phyloP scores from a whole-genome alignment of 1,284 basidiomycete species.

The Moniliophthora roreri region DNA sequence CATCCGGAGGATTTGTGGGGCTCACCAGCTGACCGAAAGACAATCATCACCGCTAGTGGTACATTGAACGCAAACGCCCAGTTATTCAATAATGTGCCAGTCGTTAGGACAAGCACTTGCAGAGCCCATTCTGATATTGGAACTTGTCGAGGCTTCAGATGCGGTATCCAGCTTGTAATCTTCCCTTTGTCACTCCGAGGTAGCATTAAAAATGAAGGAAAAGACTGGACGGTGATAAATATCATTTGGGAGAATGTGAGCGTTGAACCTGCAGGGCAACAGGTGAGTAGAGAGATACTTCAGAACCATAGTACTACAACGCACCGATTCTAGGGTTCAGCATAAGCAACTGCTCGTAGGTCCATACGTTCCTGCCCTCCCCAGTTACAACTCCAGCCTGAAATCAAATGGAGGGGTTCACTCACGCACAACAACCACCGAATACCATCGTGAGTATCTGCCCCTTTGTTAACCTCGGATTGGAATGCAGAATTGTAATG shows the following conservation, averaged over 20 bases:
- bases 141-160: constrained; percentile 66
- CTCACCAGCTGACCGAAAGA: constrained; percentile 85
- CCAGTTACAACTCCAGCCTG: neutral
- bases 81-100: constrained; percentile 79
- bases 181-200: constrained; percentile 20
- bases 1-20: constrained; percentile 14
- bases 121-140: constrained; percentile 73
- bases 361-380: constrained; percentile 61
- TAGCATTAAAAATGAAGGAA: constrained; percentile 55
- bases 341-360: constrained; percentile 70
- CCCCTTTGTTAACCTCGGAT: neutral
- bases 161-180: constrained; percentile 33
- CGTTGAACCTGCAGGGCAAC: constrained; percentile 59
- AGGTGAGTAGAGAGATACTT: constrained; percentile 3
- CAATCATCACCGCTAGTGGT: constrained; percentile 82
- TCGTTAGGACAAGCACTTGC: constrained; percentile 75
- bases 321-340: constrained; percentile 69
- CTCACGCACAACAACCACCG: constrained; percentile 79
- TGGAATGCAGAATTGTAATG: constrained; percentile 11
- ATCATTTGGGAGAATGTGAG: constrained; percentile 84
- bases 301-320: constrained; percentile 19
- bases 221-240: constrained; percentile 66
- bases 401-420: neutral
- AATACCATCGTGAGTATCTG: constrained; percentile 60
- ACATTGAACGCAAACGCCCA: constrained; percentile 82